A percentile compares a stretch with the other conserved stretches of the same genome.
Evolutionary conservation across 306 rosid species (phyloP).

Genomic region (Cajanus cajan): DNA sequence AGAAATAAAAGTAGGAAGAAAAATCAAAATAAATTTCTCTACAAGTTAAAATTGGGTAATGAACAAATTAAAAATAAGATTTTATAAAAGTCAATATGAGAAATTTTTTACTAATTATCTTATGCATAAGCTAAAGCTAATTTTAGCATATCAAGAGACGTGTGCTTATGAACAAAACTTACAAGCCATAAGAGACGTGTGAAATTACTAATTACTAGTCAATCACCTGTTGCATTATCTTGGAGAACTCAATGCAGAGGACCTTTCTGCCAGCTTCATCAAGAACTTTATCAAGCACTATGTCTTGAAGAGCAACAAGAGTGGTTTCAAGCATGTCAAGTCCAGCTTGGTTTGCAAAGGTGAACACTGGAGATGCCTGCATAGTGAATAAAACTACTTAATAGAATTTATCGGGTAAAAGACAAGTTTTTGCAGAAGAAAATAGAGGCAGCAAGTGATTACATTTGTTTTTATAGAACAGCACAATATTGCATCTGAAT

Average conservation of each 20-base stretch:
- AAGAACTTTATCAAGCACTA: slow-evolving; percentile 79
- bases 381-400: neutral
- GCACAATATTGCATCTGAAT: slow-evolving; percentile 86
- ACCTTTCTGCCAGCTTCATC: slow-evolving; percentile 38
- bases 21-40: no score
- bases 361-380: slow-evolving; percentile 81
- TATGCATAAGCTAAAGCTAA: no score
- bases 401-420: neutral
- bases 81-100: no score
- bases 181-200: no score
- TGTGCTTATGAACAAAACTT: no score
- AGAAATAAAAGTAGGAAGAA: no score
- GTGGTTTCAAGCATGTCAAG: slow-evolving; percentile 88
- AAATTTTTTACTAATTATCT: no score
- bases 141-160: no score
- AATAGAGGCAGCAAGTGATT: neutral
- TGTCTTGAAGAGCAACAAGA: slow-evolving; percentile 83
- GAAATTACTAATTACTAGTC: no score
- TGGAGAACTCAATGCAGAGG: slow-evolving; percentile 21
- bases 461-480: slow-evolving; percentile 83
- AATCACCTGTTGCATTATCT: slow-evolving; percentile 31
- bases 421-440: neutral
- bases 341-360: slow-evolving; percentile 88
- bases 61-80: no score
- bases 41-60: no score